Evolutionary conservation across 73 alveolate species (phyloP).

Genomic region (Tetrahymena malaccensis): DNA sequence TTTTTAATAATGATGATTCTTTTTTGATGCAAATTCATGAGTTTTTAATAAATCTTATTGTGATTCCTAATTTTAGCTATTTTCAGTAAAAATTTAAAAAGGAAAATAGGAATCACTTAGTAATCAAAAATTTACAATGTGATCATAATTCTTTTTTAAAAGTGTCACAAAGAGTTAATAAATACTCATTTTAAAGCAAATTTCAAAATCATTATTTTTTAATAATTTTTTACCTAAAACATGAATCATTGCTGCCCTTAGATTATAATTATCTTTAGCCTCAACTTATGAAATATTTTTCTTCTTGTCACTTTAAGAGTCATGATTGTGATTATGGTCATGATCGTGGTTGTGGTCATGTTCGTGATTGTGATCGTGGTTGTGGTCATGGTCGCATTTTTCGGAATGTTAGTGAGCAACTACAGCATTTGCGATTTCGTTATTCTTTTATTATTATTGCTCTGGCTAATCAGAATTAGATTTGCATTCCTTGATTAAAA

Average conservation of each 20-base stretch:
- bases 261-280: conserved; percentile 48
- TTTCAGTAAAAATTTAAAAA: too few species aligned
- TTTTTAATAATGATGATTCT: not conserved
- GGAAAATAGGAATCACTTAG: too few species aligned
- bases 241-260: conserved; percentile 81
- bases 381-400: not conserved
- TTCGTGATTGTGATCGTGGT: conserved; percentile 8
- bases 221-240: conserved; percentile 16
- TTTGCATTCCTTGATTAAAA: too few species aligned
- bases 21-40: too few species aligned
- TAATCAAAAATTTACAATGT: too few species aligned
- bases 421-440: not conserved
- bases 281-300: not conserved
- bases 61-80: too few species aligned
- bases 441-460: not conserved
- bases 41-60: too few species aligned
- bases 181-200: not conserved
- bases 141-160: not conserved
- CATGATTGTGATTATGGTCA: not conserved
- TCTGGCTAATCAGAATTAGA: not conserved
- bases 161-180: not conserved
- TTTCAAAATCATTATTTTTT: not conserved
- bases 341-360: conserved; percentile 12
- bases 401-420: not conserved
- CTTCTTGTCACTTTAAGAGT: not conserved